Percentiles rank a stretch among this genome's conserved stretches.
These are phyloP conservation scores for Gracilaria caudata DNA, from an alignment of 23 red algal species.

Conservation along the genomic window DNA sequence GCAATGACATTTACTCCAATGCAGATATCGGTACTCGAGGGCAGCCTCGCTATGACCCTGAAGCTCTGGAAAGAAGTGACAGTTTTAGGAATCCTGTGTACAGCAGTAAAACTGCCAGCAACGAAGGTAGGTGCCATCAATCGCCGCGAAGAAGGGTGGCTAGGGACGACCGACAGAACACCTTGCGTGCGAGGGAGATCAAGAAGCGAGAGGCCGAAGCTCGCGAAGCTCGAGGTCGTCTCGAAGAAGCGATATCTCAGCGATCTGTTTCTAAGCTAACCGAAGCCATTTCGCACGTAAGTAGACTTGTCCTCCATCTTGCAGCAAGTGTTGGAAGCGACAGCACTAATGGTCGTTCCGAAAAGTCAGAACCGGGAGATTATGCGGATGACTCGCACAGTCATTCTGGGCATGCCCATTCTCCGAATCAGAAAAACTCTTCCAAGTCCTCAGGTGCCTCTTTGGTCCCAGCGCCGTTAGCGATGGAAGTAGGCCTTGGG, in stretches of 20 bases:
- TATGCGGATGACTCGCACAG: conserved; percentile 2
- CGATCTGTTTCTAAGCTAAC: conserved; percentile 81
- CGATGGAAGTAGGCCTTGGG: conserved; percentile 68
- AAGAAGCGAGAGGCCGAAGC: conserved; percentile 85
- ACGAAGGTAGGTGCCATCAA: not conserved
- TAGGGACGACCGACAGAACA: conserved; percentile 69
- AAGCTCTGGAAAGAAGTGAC: not conserved
- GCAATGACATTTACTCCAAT: not conserved
- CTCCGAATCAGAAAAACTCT: not conserved
- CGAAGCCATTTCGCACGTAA: conserved; percentile 91
- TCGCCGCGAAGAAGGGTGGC: conserved; percentile 8
- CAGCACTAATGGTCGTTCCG: conserved; percentile 1
- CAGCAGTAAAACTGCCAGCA: too few relatives aligned
- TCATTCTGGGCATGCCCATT: conserved; percentile 21
- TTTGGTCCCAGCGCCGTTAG: conserved; percentile 33
- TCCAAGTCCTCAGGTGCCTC: not conserved
- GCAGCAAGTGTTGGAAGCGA: conserved; percentile 57
- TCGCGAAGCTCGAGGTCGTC: conserved; percentile 67
- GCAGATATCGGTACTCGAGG: not conserved
- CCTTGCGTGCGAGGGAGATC: conserved; percentile 63
- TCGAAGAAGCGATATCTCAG: conserved; percentile 87
- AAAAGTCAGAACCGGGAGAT: not conserved
- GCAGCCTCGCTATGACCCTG: conserved; percentile 10
- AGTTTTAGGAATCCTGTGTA: not conserved
- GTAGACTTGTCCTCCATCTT: conserved; percentile 89